These are phyloP conservation scores for Phellopilus nigrolimitatus DNA, from an alignment of 1,284 basidiomycete genomes.

Conservation along the genomic window DNA sequence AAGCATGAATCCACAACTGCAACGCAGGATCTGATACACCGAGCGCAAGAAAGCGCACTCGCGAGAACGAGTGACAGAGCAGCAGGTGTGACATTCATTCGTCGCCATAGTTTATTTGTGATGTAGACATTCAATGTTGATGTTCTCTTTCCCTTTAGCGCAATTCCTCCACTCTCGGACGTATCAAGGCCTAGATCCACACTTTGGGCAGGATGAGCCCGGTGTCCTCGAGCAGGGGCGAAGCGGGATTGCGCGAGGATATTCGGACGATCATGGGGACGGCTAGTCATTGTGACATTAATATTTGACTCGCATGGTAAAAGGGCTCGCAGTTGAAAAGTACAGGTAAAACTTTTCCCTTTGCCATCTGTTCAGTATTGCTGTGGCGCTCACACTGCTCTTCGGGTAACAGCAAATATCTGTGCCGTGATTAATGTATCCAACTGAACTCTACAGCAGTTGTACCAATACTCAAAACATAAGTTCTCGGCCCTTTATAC, in stretches of 20 bases:
- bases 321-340: background rate
- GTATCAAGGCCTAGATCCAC: constrained; percentile 82
- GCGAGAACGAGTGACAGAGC: constrained; percentile 61
- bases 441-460: no score
- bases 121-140: no score
- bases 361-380: no score
- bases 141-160: constrained; percentile 43
- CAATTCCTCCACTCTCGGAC: constrained; percentile 66
- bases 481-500: no score
- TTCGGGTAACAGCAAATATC: no score
- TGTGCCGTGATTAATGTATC: no score
- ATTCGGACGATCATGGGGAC: constrained; percentile 44
- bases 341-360: no score
- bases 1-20: background rate
- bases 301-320: background rate
- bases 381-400: no score
- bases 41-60: constrained; percentile 60
- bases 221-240: constrained; percentile 83
- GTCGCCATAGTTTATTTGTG: no score
- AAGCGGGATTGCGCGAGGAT: constrained; percentile 86
- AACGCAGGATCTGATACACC: constrained; percentile 40
- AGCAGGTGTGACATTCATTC: constrained; percentile 53
- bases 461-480: no score
- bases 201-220: constrained; percentile 77
- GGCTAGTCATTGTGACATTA: background rate